Conservation (phyloP, 345 rosid species). For the Melaleuca alternifolia region DNA sequence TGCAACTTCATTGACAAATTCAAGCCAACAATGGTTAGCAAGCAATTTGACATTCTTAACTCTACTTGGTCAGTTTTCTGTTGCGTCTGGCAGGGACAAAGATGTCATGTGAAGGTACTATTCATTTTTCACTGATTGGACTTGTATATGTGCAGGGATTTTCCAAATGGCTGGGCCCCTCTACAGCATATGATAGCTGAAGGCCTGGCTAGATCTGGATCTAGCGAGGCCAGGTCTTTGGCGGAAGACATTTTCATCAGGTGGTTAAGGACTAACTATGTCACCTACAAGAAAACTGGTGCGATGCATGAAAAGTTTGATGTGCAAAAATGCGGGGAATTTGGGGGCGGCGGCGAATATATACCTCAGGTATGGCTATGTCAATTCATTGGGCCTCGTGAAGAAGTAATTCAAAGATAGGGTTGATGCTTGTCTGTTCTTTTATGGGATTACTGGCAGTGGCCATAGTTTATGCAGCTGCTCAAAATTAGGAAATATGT, state of each 20-base stretch:
- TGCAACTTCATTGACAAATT: conserved; percentile 53
- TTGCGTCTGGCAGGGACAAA: not conserved
- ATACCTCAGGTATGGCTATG: conserved; percentile 38
- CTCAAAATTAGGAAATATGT: not conserved
- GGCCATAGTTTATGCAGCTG: not conserved
- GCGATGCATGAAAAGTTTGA: conserved; percentile 33
- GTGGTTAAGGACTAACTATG: conserved; percentile 65
- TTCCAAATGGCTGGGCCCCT: conserved; percentile 94
- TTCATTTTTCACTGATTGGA: not conserved
- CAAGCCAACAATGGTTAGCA: conserved; percentile 72
- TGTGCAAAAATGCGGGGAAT: conserved; percentile 39
- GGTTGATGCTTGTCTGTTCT: not conserved
- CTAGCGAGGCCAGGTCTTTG: conserved; percentile 39
- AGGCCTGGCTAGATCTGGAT: conserved; percentile 50
- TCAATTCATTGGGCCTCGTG: not conserved
- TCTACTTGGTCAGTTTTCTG: not conserved
- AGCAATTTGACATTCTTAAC: not conserved
- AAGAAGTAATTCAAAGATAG: not conserved
- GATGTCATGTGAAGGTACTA: not conserved
- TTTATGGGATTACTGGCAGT: not conserved
- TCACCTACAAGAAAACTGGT: conserved; percentile 23
- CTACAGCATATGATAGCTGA: conserved; percentile 70
- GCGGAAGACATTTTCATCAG: conserved; percentile 67
- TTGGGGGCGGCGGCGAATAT: conserved; percentile 68
- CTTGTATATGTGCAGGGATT: conserved; percentile 55